These are phyloP conservation scores for Termitomyces sp. DNA, from an alignment of 768 basidiomycete genomes.

Conservation along the genomic window DNA sequence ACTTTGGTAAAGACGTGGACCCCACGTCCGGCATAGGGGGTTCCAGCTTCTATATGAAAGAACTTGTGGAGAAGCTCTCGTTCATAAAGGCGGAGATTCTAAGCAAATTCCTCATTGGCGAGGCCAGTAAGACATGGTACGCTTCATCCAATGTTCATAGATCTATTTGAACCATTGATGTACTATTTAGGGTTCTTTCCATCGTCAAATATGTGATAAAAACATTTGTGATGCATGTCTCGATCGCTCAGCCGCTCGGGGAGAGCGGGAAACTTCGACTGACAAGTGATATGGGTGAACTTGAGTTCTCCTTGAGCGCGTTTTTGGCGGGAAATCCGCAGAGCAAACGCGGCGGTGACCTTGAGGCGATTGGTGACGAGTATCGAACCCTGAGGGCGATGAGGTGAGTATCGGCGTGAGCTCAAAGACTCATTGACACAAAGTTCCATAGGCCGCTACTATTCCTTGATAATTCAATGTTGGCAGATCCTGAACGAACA, in stretches of 20 bases:
- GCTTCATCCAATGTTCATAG: slow-evolving; percentile 10
- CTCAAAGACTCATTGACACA: slow-evolving; percentile 4
- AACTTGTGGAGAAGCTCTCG: slow-evolving; percentile 81
- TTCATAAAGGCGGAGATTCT: slow-evolving; percentile 82
- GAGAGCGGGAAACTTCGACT: slow-evolving; percentile 94
- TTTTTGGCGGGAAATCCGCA: slow-evolving; percentile 64
- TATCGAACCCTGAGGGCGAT: slow-evolving; percentile 84
- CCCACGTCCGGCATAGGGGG: slow-evolving; percentile 62
- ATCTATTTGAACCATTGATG: background rate
- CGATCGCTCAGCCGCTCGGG: slow-evolving; percentile 86
- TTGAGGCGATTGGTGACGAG: slow-evolving; percentile 82
- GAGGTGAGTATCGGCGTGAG: slow-evolving; percentile 53
- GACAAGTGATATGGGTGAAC: slow-evolving; percentile 93
- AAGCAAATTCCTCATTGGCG: slow-evolving; percentile 67
- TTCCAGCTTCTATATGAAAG: slow-evolving; percentile 87
- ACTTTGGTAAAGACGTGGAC: slow-evolving; percentile 73
- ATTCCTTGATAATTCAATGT: slow-evolving; percentile 77
- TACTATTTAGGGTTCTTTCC: slow-evolving; percentile 47
- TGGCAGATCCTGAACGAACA: slow-evolving; percentile 68
- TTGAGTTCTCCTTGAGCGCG: slow-evolving; percentile 88
- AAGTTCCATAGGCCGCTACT: slow-evolving; percentile 66
- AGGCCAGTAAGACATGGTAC: slow-evolving; percentile 74
- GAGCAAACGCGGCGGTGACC: slow-evolving; percentile 59
- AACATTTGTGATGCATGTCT: slow-evolving; percentile 91
- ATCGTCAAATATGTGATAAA: slow-evolving; percentile 80